Conservation (phyloP, 768 basidiomycete genomes). For the Asterophora parasitica region DNA sequence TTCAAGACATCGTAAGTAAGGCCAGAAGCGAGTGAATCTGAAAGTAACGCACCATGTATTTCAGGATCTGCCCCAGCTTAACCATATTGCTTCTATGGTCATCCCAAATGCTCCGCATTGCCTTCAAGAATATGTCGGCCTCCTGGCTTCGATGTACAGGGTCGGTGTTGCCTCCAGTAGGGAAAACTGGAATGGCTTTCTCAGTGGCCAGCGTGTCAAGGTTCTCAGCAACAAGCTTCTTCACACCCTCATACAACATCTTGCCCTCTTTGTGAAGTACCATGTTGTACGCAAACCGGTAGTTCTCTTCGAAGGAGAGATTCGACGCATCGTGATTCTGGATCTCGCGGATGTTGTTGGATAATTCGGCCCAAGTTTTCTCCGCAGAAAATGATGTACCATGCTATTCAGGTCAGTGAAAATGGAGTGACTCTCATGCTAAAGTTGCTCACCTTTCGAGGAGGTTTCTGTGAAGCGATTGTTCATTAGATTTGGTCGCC, state of each 20-base stretch:
- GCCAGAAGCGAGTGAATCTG: neutral
- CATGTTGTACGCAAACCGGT: slow-evolving; percentile 21
- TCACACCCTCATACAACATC: slow-evolving; percentile 83
- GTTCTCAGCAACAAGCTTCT: slow-evolving; percentile 73
- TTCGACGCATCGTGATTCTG: slow-evolving; percentile 89
- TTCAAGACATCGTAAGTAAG: slow-evolving; percentile 27
- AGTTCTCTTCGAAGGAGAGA: slow-evolving; percentile 60
- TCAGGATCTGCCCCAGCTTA: slow-evolving; percentile 84
- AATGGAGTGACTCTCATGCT: neutral
- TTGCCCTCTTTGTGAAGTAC: slow-evolving; percentile 27
- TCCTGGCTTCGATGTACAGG: slow-evolving; percentile 74
- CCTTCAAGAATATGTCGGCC: slow-evolving; percentile 81
- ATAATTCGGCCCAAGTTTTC: slow-evolving; percentile 77
- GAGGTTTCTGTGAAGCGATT: slow-evolving; percentile 34
- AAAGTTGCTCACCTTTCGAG: slow-evolving; percentile 33
- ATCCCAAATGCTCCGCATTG: slow-evolving; percentile 83
- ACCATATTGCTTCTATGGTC: slow-evolving; percentile 88
- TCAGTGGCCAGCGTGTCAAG: slow-evolving; percentile 73
- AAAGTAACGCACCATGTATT: slow-evolving; percentile 79
- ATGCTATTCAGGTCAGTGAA: slow-evolving; percentile 41
- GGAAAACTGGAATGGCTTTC: slow-evolving; percentile 79
- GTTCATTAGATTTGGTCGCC: slow-evolving; percentile 4
- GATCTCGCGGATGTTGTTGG: slow-evolving; percentile 88
- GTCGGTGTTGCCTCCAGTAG: slow-evolving; percentile 62
- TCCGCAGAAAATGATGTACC: slow-evolving; percentile 73